A percentile compares a stretch with the other conserved stretches of the same genome.
Evolutionary conservation across 73 alveolate species (phyloP).

Genomic region (Paramecium biaurelia): DNA sequence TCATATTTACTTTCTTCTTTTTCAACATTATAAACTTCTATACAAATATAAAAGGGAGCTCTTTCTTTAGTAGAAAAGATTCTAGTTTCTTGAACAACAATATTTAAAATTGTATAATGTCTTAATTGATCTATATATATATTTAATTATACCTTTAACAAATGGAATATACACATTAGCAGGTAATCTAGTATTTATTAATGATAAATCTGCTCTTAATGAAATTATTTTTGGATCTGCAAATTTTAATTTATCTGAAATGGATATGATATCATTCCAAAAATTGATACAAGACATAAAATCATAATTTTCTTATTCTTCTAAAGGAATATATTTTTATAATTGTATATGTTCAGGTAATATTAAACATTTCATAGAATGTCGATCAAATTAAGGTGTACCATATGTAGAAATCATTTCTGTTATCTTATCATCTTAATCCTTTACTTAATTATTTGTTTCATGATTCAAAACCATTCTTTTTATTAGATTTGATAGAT

Average conservation of each 20-base stretch:
- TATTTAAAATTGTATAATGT: constrained; percentile 65
- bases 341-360: constrained; percentile 44
- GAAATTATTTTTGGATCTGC: constrained; percentile 65
- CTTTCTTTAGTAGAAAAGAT: constrained; percentile 73
- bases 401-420: constrained; percentile 54
- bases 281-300: constrained; percentile 44
- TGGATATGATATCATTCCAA: constrained; percentile 54
- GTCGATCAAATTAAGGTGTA: constrained; percentile 38
- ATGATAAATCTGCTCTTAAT: constrained; percentile 47
- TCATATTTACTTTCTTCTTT: not conserved
- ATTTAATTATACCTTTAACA: constrained; percentile 55
- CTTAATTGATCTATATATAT: constrained; percentile 42
- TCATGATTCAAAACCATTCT: constrained; percentile 40
- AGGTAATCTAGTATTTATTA: constrained; percentile 68
- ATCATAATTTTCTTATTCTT: not conserved
- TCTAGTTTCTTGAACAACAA: constrained; percentile 65
- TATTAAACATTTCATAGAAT: not conserved
- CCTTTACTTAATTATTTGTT: not conserved
- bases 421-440: not conserved
- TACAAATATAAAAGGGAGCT: constrained; percentile 76
- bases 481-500: not conserved
- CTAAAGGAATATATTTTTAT: not conserved
- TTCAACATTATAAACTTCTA: constrained; percentile 68
- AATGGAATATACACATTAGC: constrained; percentile 78
- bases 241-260: constrained; percentile 58